Conservation (phyloP, 2,329 filamentous ascomycete species). For the Lachnellula arida region DNA sequence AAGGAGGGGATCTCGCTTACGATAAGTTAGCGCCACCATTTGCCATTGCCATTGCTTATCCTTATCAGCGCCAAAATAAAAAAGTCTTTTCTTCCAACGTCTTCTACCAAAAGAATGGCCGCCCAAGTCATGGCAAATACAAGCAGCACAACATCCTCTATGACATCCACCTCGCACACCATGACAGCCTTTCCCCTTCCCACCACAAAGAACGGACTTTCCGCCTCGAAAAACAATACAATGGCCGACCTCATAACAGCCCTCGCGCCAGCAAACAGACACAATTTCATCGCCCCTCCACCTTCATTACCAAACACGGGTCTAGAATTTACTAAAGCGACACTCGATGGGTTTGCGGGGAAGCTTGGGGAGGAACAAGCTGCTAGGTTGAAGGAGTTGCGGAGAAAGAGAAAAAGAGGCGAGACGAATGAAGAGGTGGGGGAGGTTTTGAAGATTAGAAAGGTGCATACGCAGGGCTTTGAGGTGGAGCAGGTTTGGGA, state of each 20-base stretch:
- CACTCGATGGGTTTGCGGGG: constrained; percentile 71
- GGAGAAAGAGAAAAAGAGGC: constrained; percentile 72
- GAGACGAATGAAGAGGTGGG: constrained; percentile 42
- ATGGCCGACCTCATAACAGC: constrained; percentile 23
- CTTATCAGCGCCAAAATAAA: not conserved
- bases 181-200: constrained; percentile 46
- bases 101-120: not conserved
- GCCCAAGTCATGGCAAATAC: constrained; percentile 23
- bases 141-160: constrained; percentile 51
- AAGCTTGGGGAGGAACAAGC: constrained; percentile 70
- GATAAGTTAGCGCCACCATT: too few relatives aligned
- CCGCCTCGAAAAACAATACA: constrained; percentile 32
- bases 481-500: constrained; percentile 89
- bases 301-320: constrained; percentile 62
- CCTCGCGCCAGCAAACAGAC: constrained; percentile 26
- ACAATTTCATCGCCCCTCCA: constrained; percentile 69
- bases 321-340: constrained; percentile 71
- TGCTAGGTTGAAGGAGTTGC: constrained; percentile 59
- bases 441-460: constrained; percentile 67
- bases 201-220: constrained; percentile 29
- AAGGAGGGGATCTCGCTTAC: too few relatives aligned
- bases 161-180: constrained; percentile 61
- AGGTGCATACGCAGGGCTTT: constrained; percentile 82
- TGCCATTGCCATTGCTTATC: not conserved
- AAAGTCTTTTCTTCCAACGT: constrained; percentile 1